Base-by-base conservation (phyloP, 106 monocot species). In the Dactylorhiza incarnata region DNA sequence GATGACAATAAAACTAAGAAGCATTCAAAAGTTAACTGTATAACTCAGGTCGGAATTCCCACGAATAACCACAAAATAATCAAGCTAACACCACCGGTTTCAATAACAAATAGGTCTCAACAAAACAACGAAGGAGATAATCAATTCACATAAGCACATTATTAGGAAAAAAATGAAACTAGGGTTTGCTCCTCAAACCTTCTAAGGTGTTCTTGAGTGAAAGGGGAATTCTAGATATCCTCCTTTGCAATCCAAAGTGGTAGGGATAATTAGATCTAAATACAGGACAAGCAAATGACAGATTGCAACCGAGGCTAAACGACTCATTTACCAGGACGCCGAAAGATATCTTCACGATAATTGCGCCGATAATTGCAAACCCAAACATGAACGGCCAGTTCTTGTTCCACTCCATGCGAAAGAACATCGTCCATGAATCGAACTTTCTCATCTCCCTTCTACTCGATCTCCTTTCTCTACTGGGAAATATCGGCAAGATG, bases 361-460 rank as follows among this genome's bases (percentile, higher is more conserved):
- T 43, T 68, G 79, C 83, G 52, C 92, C 92, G 78, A 90, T 95
- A 81, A 92, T 25, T 76, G 92, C 95, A 83, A 92, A 90, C 15
- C 95, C 95, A 22, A 82, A 77, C 66, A 95, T 86, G 90, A 95
- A 95, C 19, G 95, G 95, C 92, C 92, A 95, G 85, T 85, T 90
- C 43, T 90, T 75, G 24, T 48, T 82, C 74, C 76, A 90, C 84
- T 92, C 95, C 72, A 92, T 78, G 81, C 75, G 83, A 86, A 95
- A 92, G 92, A 92, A 95, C 74, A 95, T 85, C 73, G 92, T 83
- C 95, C 95, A 95, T 29, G 92, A 92, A 87, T 95, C 95, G 78
- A 92, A 95, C 74, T 72, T 79, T 82, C 82, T 89, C 87, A 86
- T 93, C 67, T 66, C 68, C 48, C 67, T 54, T 61, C 75, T 15